A percentile compares a stretch with the other conserved stretches of the same genome.
These are phyloP conservation scores for Gamarada debralockiae DNA, from an alignment of 495 filamentous ascomycete genomes.

Conservation along the genomic window DNA sequence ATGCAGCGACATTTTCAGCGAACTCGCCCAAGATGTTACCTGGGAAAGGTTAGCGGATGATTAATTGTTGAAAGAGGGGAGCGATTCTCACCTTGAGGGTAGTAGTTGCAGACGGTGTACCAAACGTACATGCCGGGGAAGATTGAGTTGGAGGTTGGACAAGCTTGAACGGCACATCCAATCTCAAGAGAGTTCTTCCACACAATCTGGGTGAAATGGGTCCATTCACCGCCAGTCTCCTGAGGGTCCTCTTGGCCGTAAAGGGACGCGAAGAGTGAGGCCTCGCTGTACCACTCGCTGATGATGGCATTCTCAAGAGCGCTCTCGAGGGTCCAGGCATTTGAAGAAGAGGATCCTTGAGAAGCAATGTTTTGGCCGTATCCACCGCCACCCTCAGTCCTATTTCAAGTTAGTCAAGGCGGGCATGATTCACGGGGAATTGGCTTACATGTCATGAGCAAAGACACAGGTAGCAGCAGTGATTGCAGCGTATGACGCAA, in stretches of 20 bases:
- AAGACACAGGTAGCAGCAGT: conserved; percentile 60
- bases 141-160: conserved; percentile 40
- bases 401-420: conserved; percentile 7
- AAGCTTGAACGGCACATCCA: conserved; percentile 66
- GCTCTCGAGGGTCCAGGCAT: conserved; percentile 21
- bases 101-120: conserved; percentile 87
- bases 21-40: conserved; percentile 17
- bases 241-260: conserved; percentile 41
- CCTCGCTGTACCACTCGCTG: conserved; percentile 79
- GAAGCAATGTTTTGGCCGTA: conserved; percentile 86
- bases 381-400: conserved; percentile 36
- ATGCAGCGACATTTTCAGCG: conserved; percentile 11
- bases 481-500: conserved; percentile 56
- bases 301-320: conserved; percentile 63
- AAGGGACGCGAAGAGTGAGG: conserved; percentile 35
- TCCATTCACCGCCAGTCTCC: conserved; percentile 68
- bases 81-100: conserved; percentile 41
- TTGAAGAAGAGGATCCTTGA: conserved; percentile 29
- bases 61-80: neutral
- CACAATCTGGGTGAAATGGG: conserved; percentile 88
- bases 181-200: conserved; percentile 71
- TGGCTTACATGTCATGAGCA: conserved; percentile 69
- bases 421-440: neutral
- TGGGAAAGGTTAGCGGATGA: neutral
- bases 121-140: conserved; percentile 37